These are phyloP conservation scores for Mollisiaceae sp. DNA, from an alignment of 2,329 filamentous ascomycete species.

Conservation along the genomic window DNA sequence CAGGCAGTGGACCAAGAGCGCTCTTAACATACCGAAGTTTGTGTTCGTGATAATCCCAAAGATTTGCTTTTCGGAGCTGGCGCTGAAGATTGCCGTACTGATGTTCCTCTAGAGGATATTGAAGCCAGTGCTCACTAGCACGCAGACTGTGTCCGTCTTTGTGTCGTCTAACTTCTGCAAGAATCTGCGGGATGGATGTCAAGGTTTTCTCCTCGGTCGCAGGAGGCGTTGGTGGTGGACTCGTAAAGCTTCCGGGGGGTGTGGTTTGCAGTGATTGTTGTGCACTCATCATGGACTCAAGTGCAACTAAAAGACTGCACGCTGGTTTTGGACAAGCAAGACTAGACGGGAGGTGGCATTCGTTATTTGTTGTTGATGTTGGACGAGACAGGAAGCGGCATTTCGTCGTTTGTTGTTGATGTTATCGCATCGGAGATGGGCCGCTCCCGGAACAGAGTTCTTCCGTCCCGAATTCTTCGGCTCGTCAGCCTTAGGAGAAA, in stretches of 20 bases:
- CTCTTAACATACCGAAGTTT: conserved; percentile 28
- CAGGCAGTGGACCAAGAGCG: conserved; percentile 15
- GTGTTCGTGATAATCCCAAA: conserved; percentile 26
- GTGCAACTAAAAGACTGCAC: too few species aligned
- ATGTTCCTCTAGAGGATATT: conserved; percentile 17
- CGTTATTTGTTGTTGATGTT: conserved; percentile 13
- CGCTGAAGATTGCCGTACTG: conserved; percentile 24
- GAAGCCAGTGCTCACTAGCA: conserved; percentile 24
- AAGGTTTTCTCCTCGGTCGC: conserved; percentile 23
- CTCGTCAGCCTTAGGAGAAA: too few species aligned
- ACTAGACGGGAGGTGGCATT: conserved; percentile 12
- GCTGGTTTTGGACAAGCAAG: conserved; percentile 17
- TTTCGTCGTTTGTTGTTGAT: neutral
- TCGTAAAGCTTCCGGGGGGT: conserved; percentile 27
- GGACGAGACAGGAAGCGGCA: neutral
- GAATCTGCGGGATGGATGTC: conserved; percentile 22
- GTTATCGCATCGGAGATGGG: neutral
- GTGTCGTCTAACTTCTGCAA: conserved; percentile 24
- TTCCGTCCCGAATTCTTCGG: conserved; percentile 6
- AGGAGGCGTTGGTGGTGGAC: conserved; percentile 26
- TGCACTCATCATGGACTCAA: conserved; percentile 24
- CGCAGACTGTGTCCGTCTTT: conserved; percentile 18
- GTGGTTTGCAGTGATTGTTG: conserved; percentile 27
- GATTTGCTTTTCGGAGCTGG: conserved; percentile 22
- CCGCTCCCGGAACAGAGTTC: conserved; percentile 11